Conservation (phyloP, 2,329 filamentous ascomycete genomes). For the Pseudopithomyces maydicus region DNA sequence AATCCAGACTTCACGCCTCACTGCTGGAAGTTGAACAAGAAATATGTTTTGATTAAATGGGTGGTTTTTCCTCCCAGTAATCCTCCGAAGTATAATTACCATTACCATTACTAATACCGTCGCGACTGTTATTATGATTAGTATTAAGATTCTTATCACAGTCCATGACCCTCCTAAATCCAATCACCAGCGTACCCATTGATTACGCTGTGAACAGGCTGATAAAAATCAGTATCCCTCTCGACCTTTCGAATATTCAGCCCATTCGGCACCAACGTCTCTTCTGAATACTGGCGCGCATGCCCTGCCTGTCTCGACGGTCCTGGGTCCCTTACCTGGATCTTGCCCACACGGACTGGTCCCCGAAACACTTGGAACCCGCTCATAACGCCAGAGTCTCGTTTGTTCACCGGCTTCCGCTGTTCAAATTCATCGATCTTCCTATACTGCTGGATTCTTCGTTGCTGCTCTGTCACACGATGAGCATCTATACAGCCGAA, state of each 20-base stretch:
- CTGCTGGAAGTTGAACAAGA: no score
- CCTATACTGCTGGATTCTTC: neutral
- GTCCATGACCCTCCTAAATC: neutral
- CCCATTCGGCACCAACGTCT: neutral
- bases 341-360: neutral
- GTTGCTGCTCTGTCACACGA: neutral
- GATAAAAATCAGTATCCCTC: conserved; percentile 4
- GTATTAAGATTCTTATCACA: neutral
- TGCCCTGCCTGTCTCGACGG: neutral
- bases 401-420: neutral
- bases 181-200: neutral
- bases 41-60: no score
- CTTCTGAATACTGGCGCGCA: neutral
- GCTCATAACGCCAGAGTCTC: neutral
- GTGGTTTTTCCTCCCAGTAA: no score
- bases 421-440: no score
- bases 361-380: neutral
- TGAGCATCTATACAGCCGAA: neutral
- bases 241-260: neutral
- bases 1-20: neutral
- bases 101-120: no score
- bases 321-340: neutral
- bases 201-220: neutral
- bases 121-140: no score
- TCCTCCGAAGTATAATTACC: no score